phyloP scores from a whole-genome alignment of 495 filamentous ascomycete species.

The Letharia columbiana region DNA sequence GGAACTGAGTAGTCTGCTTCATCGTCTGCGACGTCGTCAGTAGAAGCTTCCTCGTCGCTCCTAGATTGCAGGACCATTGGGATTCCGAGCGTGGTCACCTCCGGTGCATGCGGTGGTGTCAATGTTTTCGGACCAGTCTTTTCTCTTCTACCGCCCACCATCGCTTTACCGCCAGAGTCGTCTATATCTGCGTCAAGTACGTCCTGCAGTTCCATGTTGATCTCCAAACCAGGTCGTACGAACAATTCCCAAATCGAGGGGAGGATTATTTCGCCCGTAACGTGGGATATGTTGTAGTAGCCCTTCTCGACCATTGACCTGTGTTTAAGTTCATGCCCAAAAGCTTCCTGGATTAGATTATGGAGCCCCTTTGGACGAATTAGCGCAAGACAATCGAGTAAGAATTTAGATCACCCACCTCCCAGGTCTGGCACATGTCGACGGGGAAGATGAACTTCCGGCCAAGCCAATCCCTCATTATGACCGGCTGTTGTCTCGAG shows the following conservation, averaged over 20 bases:
- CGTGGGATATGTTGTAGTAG: not conserved
- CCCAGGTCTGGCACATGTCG: conserved; percentile 2
- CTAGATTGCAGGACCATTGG: not conserved
- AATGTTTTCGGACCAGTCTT: not conserved
- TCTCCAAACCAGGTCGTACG: conserved; percentile 2
- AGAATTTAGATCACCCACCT: not conserved
- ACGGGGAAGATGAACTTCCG: conserved; percentile 5
- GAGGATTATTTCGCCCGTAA: not conserved
- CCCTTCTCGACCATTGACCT: not conserved
- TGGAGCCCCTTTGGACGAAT: not conserved
- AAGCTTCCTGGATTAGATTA: conserved; percentile 3
- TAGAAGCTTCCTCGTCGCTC: not conserved
- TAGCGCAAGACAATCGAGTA: not conserved
- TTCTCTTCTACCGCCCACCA: not conserved
- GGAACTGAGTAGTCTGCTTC: not conserved
- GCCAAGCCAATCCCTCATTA: conserved; percentile 1
- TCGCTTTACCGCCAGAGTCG: not conserved
- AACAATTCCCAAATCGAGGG: not conserved
- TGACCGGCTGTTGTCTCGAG: not conserved
- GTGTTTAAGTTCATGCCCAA: not conserved
- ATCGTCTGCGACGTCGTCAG: not conserved
- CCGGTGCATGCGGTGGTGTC: not conserved
- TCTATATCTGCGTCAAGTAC: not conserved
- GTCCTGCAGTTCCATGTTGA: not conserved
- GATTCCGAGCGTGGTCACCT: not conserved